phyloP scores from a whole-genome alignment of 2,329 filamentous ascomycete species.

The Nemania sp. region DNA sequence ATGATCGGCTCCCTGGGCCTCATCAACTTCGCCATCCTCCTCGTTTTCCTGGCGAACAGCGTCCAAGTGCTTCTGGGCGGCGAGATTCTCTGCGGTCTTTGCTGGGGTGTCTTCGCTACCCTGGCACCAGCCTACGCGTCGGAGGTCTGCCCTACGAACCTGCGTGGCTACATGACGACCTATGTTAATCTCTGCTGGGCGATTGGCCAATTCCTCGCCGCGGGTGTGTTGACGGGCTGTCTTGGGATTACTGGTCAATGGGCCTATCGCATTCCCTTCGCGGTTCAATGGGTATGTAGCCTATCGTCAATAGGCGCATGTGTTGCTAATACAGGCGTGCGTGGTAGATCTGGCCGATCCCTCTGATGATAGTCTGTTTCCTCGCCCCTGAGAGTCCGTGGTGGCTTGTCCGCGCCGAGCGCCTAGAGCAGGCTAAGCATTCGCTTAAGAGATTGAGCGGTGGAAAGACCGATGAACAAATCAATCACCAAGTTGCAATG shows the following conservation, averaged over 20 bases:
- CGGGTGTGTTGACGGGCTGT: slow-evolving; percentile 46
- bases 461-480: slow-evolving; percentile 38
- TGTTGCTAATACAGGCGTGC: neutral
- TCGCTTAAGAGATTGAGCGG: slow-evolving; percentile 42
- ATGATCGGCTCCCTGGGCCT: slow-evolving; percentile 37
- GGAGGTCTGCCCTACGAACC: slow-evolving; percentile 40
- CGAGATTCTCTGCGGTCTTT: slow-evolving; percentile 38
- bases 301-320: neutral
- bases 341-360: slow-evolving; percentile 44
- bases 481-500: slow-evolving; percentile 47
- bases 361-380: slow-evolving; percentile 43
- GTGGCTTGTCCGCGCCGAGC: slow-evolving; percentile 48
- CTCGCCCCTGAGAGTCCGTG: slow-evolving; percentile 53
- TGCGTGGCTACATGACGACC: slow-evolving; percentile 46
- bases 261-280: slow-evolving; percentile 49
- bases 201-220: slow-evolving; percentile 47
- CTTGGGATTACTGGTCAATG: slow-evolving; percentile 42
- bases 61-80: slow-evolving; percentile 33
- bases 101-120: slow-evolving; percentile 40
- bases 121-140: slow-evolving; percentile 42
- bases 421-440: slow-evolving; percentile 41
- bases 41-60: slow-evolving; percentile 36
- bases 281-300: slow-evolving; percentile 45
- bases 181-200: slow-evolving; percentile 54
- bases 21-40: slow-evolving; percentile 37